Evolutionary conservation across 2,329 filamentous ascomycete genomes (phyloP).

Genomic region (Paracoccidioides brasiliensis): DNA sequence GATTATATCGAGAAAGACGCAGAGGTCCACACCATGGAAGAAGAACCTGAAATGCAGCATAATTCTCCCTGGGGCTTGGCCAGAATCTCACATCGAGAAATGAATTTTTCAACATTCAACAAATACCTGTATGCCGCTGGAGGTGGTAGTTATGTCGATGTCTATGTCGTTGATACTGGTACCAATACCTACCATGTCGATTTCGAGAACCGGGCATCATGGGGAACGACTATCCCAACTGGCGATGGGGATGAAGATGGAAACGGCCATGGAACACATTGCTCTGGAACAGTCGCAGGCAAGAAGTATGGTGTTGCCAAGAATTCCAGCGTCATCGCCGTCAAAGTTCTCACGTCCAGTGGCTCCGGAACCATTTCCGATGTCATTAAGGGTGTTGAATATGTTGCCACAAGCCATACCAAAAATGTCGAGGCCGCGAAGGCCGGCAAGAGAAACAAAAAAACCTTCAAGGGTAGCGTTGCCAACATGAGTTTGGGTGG

Average conservation of each 20-base stretch:
- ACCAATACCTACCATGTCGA: constrained; percentile 90
- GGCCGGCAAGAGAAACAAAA: constrained; percentile 62
- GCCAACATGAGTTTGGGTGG: constrained; percentile 99
- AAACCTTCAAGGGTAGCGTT: constrained; percentile 97
- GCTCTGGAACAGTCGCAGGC: constrained; percentile 92
- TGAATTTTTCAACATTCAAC: constrained; percentile 90
- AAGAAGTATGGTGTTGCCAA: constrained; percentile 99
- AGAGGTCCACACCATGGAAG: constrained; percentile 65
- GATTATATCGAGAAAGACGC: constrained; percentile 95
- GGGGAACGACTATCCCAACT: constrained; percentile 89
- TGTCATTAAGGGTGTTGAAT: constrained; percentile 97
- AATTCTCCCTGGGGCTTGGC: constrained; percentile 97
- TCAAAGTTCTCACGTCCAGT: constrained; percentile 97
- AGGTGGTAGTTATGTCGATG: constrained; percentile 93
- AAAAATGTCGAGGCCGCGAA: constrained; percentile 67
- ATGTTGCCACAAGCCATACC: constrained; percentile 66
- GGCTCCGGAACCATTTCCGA: constrained; percentile 98
- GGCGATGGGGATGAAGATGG: constrained; percentile 82
- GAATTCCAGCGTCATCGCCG: constrained; percentile 91
- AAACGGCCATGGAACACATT: constrained; percentile 98
- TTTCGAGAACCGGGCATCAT: constrained; percentile 88
- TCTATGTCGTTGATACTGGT: constrained; percentile 96
- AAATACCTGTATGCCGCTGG: constrained; percentile 89
- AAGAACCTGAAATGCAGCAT: constrained; percentile 56
- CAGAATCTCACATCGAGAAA: constrained; percentile 87